phyloP scores from a whole-genome alignment of 1,284 basidiomycete species.

The Singerocomus inundabilis region DNA sequence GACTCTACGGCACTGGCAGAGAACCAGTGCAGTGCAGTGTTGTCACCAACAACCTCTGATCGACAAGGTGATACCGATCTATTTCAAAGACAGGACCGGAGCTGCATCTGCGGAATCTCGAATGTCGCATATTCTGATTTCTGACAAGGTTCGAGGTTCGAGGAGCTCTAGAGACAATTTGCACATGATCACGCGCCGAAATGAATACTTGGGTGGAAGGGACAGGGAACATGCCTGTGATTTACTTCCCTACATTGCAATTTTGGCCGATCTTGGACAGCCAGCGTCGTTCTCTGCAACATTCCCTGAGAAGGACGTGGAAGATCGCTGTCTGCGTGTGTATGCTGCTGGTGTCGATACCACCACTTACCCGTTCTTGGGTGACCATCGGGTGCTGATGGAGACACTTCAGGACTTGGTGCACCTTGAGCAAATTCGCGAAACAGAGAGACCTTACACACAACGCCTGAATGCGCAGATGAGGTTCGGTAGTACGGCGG shows the following conservation, averaged over 20 bases:
- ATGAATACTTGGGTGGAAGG: background rate
- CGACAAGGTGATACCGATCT: conserved; percentile 14
- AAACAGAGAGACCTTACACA: background rate
- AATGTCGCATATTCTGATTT: conserved; percentile 16
- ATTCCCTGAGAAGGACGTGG: no score
- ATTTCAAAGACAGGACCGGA: background rate
- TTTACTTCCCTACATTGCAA: conserved; percentile 16
- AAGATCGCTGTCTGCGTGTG: no score
- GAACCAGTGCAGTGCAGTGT: conserved; percentile 17
- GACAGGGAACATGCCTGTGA: background rate
- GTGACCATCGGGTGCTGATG: background rate
- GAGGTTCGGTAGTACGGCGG: background rate
- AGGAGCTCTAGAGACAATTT: background rate
- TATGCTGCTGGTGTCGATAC: no score
- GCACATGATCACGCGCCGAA: background rate
- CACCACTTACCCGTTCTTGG: no score
- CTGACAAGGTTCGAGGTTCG: conserved; percentile 6
- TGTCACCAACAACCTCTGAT: conserved; percentile 5
- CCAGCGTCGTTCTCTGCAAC: background rate
- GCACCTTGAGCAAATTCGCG: background rate
- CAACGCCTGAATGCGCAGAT: conserved; percentile 5
- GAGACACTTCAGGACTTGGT: background rate
- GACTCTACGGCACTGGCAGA: no score
- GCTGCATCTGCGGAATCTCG: background rate
- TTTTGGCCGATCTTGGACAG: conserved; percentile 15